Evolutionary conservation across 1,139 yeast genomes (phyloP).

Genomic region (Suhomyces kunorum): DNA sequence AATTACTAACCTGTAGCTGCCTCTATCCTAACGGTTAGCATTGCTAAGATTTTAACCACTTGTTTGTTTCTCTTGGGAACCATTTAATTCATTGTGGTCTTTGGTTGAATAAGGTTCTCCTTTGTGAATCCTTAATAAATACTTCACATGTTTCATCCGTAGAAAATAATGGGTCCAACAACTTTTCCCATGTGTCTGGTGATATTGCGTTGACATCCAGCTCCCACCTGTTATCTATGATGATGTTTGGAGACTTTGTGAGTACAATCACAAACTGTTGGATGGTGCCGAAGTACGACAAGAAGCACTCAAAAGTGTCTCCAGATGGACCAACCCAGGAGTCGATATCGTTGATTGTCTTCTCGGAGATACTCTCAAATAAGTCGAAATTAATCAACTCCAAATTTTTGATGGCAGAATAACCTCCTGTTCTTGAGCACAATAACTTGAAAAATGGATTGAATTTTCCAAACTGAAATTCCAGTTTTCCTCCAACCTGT

Average conservation of each 20-base stretch:
- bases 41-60: constrained; percentile 1
- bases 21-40: not conserved
- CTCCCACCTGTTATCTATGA: not conserved
- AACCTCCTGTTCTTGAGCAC: constrained; percentile 43
- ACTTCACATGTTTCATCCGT: constrained; percentile 22
- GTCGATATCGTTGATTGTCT: constrained; percentile 16
- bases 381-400: constrained; percentile 38
- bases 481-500: constrained; percentile 12
- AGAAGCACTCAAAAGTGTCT: constrained; percentile 33
- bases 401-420: constrained; percentile 29
- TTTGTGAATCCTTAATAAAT: constrained; percentile 20
- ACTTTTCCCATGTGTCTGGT: constrained; percentile 30
- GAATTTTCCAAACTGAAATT: constrained; percentile 39
- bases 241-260: constrained; percentile 12
- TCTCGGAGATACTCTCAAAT: constrained; percentile 28
- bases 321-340: constrained; percentile 16
- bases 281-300: constrained; percentile 30
- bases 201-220: constrained; percentile 14
- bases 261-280: constrained; percentile 29
- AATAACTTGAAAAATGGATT: constrained; percentile 46
- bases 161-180: constrained; percentile 30
- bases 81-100: not conserved
- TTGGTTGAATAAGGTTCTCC: constrained; percentile 2
- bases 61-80: not conserved
- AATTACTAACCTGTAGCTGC: constrained; percentile 5